Base-by-base conservation (phyloP, 208 protist genomes). In the Balamuthia mandrillaris region DNA sequence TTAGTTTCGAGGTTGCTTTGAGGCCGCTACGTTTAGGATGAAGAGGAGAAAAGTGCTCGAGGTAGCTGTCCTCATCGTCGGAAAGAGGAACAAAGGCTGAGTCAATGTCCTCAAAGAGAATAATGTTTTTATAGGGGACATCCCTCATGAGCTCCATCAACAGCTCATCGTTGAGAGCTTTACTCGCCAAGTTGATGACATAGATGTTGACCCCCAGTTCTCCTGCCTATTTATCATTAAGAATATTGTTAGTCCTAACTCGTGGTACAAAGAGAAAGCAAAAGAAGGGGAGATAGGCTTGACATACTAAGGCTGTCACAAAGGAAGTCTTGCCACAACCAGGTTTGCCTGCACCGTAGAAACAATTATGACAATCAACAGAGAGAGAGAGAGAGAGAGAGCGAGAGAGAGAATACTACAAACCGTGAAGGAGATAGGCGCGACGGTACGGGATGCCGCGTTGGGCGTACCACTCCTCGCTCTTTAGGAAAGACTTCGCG, bases 41-140 rank as follows among this genome's bases (percentile, higher is more conserved):
- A n/a, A n/a, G n/a, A n/a, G n/a, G n/a, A n/a, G n/a, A n/a, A n/a
- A n/a, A n/a, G n/a, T n/a, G n/a, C 1, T 75, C 66, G 66, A 39
- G 47, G 31, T 75, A 39, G 66, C 66, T 75, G 5, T 45, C 66
- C 29, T 75, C 66, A 7, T 4, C 66, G 27, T 4, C 6, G 41
- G 24, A 14, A 9, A 88, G 51, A 3, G 90, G 88, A 51, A 89
- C 92, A 82, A 98, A 98, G 49, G 95, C 95, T 42, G 95, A 90
- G 88, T 98, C 97, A 66, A 98, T 95, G 86, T 98, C 97, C 78
- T 98, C 97, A n/a, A 98, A 90, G 1, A 98, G 90, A 9, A 98
- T 89, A 49, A 97, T 95, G 16, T 93, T 94, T 63, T 93, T 89
- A 45, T 92, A 79, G 31, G 95, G 92, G 10, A 95, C 92, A 10